Evolutionary conservation across 2,329 filamentous ascomycete genomes (phyloP), one percentile per base, ranked within the genome.

Genomic region (Fusarium heterosporum): DNA sequence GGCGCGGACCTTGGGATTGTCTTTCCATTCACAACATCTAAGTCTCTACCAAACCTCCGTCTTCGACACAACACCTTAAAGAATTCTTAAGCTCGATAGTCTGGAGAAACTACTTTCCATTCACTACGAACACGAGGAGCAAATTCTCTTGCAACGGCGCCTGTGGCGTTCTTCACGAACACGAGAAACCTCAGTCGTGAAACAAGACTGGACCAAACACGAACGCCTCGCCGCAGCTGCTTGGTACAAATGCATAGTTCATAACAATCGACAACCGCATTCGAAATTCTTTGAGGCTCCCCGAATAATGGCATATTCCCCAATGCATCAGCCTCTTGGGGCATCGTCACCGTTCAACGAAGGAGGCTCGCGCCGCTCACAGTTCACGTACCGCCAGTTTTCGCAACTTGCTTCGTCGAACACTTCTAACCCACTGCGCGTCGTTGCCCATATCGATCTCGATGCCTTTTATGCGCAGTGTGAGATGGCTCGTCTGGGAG

Each of bases 401-500:
- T 84, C 87, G 32, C 90, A 94, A 67, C 86, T 98, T 57, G 87
- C 89, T 8, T 85, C 89, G 11, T 93, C 86, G 69, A 89, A 87
- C 32, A 84, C 89, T 0, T 87, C 88, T 10, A 93, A 88, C 49
- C 95, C 95, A 2, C 84, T 99, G 34, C 89, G 96, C 43, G 91
- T 96, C 28, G 88, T 97, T 70, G 93, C 93, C 8, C 94, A 97
- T 77, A 89, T 98, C 66, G 96, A 99, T 74, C 89, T 99, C 61
- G 96, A 99, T 85, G 95, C 95, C 38, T 99, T 99, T 79, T 99
- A 99, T 77, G 91, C 92, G 5, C 96, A 99, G 82, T 97, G 93
- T 76, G 96, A 99, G 80, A 96, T 94, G 86, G 89, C 97, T 11
- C 89, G 96, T 9, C 84, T 98, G 42, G 89, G 89, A 13, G 82